Conservation (phyloP, 78 protist species). For the Dictyostelium capitatum region DNA sequence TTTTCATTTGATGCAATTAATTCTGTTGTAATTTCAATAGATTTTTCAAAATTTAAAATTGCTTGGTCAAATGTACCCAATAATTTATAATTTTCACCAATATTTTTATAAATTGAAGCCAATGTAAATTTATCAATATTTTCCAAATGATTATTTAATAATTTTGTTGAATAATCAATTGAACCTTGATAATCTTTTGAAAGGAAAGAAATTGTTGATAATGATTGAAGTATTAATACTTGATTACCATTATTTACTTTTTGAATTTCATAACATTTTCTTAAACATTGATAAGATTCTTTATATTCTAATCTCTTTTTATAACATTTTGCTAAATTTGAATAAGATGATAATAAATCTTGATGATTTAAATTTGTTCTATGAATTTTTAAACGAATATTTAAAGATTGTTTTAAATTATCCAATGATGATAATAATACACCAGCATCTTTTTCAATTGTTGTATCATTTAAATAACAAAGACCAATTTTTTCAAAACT, state of each 20-base stretch:
- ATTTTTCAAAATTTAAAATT: background rate
- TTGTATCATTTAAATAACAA: background rate
- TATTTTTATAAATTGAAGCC: background rate
- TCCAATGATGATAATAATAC: background rate
- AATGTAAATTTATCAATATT: background rate
- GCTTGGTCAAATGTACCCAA: background rate
- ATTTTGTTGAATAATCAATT: background rate
- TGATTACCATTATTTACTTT: background rate
- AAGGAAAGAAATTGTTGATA: background rate
- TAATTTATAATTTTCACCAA: conserved; percentile 2
- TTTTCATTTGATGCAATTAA: background rate
- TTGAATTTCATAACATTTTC: conserved; percentile 5
- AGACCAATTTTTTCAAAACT: conserved; percentile 6
- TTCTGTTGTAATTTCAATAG: background rate
- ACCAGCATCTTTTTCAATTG: background rate
- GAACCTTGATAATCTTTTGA: background rate
- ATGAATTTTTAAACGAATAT: conserved; percentile 27
- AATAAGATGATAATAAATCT: background rate
- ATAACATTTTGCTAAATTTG: background rate
- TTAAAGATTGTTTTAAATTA: conserved; percentile 6
- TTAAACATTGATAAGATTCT: background rate
- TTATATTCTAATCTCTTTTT: conserved; percentile 1
- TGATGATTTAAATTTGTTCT: conserved; percentile 9
- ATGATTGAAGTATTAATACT: background rate
- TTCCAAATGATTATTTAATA: background rate